Evolutionary conservation across 1,284 basidiomycete species (phyloP).

Genomic region (Hypsizygus ulmarius): DNA sequence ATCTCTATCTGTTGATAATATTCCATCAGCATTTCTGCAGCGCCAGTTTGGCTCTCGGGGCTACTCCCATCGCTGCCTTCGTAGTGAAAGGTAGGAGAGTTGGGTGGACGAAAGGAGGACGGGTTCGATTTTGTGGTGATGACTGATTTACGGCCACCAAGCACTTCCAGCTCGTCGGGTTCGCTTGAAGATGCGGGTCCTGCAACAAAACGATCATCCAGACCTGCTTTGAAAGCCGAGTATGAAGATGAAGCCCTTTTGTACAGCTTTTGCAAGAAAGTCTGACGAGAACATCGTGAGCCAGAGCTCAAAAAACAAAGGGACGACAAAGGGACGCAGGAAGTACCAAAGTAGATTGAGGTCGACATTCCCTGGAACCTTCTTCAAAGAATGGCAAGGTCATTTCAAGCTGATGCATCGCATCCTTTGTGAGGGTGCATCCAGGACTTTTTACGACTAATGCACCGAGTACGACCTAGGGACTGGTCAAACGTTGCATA

Average conservation of each 20-base stretch:
- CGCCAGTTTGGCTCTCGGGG: constrained; percentile 20
- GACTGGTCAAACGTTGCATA: neutral
- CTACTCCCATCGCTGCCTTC: constrained; percentile 18
- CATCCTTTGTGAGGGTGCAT: constrained; percentile 39
- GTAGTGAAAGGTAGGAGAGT: constrained; percentile 18
- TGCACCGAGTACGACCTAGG: constrained; percentile 45
- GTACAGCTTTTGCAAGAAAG: constrained; percentile 27
- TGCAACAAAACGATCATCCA: constrained; percentile 5
- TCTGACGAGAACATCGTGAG: constrained; percentile 12
- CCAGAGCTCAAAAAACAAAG: neutral
- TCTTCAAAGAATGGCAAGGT: constrained; percentile 41
- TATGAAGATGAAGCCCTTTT: constrained; percentile 28
- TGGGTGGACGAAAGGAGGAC: constrained; percentile 24
- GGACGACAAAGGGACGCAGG: no score
- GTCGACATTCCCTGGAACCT: constrained; percentile 38
- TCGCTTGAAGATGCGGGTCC: constrained; percentile 15
- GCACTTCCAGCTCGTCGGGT: constrained; percentile 35
- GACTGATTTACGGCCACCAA: constrained; percentile 36
- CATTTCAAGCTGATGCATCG: constrained; percentile 38
- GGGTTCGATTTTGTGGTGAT: constrained; percentile 32
- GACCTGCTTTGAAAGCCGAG: constrained; percentile 20
- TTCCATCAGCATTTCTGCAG: constrained; percentile 23
- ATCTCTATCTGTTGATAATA: constrained; percentile 24
- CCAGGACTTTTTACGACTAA: constrained; percentile 45
- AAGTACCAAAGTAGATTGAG: constrained; percentile 40